Evolutionary conservation across 2,329 filamentous ascomycete species (phyloP), one percentile per base, ranked within the genome.

Genomic region (Alternaria atra): DNA sequence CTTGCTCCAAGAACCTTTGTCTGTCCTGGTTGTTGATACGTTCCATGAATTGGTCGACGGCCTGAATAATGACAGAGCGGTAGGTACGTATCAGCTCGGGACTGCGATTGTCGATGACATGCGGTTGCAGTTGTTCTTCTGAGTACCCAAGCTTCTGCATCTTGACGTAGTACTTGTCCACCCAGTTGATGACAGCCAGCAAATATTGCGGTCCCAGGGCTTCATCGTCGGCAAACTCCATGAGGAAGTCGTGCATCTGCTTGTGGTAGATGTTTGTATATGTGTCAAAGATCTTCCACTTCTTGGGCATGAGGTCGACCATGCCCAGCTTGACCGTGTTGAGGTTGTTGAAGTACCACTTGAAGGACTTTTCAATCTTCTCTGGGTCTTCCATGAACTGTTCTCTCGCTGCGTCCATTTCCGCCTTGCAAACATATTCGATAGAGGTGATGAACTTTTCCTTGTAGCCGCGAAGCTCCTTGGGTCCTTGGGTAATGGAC

Each of bases 331-430:
- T 93, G 74, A 97, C 94, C 4, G 93, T 93, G 79, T 96, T 97
- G 37, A 99, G 86, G 77, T 99, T 94, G 81, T 98, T 97, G 83
- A 98, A 99, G 80, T 89, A 99, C 95, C 95, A 99, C 73, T 91
- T 91, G 80, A 97, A 88, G 67, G 87, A 89, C 83, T 97, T 97
- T 66, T 96, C 92, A 47, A 99, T 84, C 71, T 87, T 89, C 51
- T 90, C 86, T 0, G 95, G 92, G 73, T 98, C 93, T 37, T 90
- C 91, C 54, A 94, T 81, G 77, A 99, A 98, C 47, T 89, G 86
- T 55, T 91, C 87, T 60, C 89, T 87, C 40, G 89, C 86, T 60
- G 88, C 84, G 12, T 89, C 87, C 70, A 97, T 93, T 73, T 94
- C 91, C 44, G 86, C 86, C 73, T 91, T 86, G 6, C 90, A 91